Evolutionary conservation across 768 basidiomycete species (phyloP), one percentile per base, ranked within the genome.

Genomic region (Polyporus arcularius): DNA sequence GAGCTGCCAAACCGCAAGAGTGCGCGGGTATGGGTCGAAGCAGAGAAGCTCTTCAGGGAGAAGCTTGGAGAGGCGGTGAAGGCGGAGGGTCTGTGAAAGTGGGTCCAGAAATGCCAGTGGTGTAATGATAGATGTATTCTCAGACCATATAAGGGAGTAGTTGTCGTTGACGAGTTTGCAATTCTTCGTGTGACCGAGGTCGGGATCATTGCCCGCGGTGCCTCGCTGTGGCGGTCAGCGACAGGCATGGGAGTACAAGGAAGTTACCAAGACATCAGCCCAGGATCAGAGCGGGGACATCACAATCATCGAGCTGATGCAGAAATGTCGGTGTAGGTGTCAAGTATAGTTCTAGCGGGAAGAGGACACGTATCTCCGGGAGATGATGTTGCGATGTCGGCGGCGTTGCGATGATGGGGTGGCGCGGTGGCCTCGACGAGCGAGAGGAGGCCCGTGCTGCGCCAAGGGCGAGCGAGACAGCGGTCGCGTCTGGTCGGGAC

Each of bases 1-100:
- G 75, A 90, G 70, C 85, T 96, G 66, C 92, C 92, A 1, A 72
- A 85, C 54, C 78, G 91, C 53, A 66, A 79, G 54, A 81, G 72
- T 0, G 87, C 88, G 32, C 82, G 87, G 15, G 93, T 96, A 3
- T 98, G 96, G 96, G 80, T 79, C 4, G 89, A 95, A 54, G 95
- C 96, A 1, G 89, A 96, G 77, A 83, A 78, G 70, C 76, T 98
- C 45, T 98, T 88, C 82, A 80, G 80, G 72, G 78, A 86, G 72
- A 89, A 83, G 82, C 70, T 85, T 38, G 78, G 73, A 2, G 85
- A 85, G 67, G 87, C 85, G 0, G 74, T 70, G 11, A 65, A 74
- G 66, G 70, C 42, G 15, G 70, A 68, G 65, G 68, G 71, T 4
- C 41, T 73, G 53, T 72, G 57, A 54, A 48, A 8, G 18, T 12